A percentile compares a stretch with the other conserved stretches of the same genome.
Conservation (phyloP, 2,329 filamentous ascomycete genomes). For the Aspergillus fructus region DNA sequence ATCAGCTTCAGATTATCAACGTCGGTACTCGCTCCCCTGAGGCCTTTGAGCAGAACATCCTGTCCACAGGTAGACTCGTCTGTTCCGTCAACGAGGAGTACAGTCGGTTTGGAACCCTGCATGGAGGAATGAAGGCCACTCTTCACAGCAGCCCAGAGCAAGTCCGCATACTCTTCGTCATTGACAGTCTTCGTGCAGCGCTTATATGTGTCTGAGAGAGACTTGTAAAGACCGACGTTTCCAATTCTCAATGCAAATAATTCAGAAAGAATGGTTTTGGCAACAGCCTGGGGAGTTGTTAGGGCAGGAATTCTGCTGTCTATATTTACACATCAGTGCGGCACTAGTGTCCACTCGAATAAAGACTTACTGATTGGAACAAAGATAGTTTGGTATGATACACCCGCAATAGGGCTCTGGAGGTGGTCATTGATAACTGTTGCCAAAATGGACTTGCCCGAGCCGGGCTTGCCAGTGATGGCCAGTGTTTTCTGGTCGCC, state of each 20-base stretch:
- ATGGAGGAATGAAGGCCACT: conserved; percentile 28
- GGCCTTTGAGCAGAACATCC: conserved; percentile 24
- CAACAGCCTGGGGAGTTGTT: conserved; percentile 31
- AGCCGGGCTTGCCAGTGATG: conserved; percentile 44
- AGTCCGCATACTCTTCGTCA: conserved; percentile 32
- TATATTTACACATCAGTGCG: conserved; percentile 3
- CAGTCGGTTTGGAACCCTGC: conserved; percentile 31
- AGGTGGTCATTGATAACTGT: conserved; percentile 41
- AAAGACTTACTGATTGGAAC: conserved; percentile 34
- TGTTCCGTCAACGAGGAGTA: conserved; percentile 39
- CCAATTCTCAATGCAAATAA: conserved; percentile 39
- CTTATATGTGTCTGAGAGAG: conserved; percentile 32
- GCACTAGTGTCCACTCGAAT: too few species aligned
- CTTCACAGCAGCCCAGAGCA: conserved; percentile 35
- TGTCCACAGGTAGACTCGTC: conserved; percentile 37
- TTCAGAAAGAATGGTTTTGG: conserved; percentile 37
- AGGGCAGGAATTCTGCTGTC: conserved; percentile 33
- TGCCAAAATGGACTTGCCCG: conserved; percentile 39
- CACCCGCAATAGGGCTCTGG: conserved; percentile 37
- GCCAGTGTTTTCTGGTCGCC: conserved; percentile 44
- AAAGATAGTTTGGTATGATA: conserved; percentile 34
- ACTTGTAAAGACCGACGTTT: conserved; percentile 36
- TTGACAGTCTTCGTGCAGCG: conserved; percentile 21
- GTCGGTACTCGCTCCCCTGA: conserved; percentile 23
- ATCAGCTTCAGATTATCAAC: conserved; percentile 30